A percentile compares a stretch with the other conserved stretches of the same genome.
Conservation (phyloP, 2,329 filamentous ascomycete genomes). For the Pestalotiopsis sp. region DNA sequence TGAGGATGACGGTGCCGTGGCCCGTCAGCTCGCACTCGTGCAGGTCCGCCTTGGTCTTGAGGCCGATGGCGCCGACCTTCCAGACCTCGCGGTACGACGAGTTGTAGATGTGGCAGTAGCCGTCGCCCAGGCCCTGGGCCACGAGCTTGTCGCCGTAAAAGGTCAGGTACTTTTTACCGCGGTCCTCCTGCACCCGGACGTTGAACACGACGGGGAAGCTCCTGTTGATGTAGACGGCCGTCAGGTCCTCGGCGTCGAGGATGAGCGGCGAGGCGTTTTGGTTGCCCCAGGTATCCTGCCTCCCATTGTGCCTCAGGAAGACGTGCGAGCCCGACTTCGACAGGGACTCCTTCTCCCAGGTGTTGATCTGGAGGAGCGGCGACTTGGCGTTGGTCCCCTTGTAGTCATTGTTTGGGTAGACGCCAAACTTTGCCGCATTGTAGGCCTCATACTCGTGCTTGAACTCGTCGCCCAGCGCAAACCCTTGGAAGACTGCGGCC, state of each 20-base stretch:
- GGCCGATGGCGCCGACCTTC: conserved; percentile 16
- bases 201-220: conserved; percentile 21
- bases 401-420: conserved; percentile 17
- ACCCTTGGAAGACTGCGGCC: neutral
- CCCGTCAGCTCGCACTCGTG: conserved; percentile 18
- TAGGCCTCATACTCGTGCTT: conserved; percentile 20
- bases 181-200: conserved; percentile 20
- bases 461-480: conserved; percentile 11
- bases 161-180: conserved; percentile 21
- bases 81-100: conserved; percentile 19
- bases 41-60: conserved; percentile 15
- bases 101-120: conserved; percentile 20
- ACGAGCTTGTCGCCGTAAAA: conserved; percentile 21
- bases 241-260: conserved; percentile 20
- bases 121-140: conserved; percentile 17
- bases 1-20: conserved; percentile 15
- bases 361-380: conserved; percentile 19
- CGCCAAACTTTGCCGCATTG: conserved; percentile 18
- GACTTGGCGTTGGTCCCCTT: conserved; percentile 17
- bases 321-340: conserved; percentile 20
- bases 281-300: conserved; percentile 4
- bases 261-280: conserved; percentile 19
- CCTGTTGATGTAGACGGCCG: conserved; percentile 20
- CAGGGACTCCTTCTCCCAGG: conserved; percentile 19
- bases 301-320: conserved; percentile 21